phyloP scores from a whole-genome alignment of 2,329 filamentous ascomycete genomes.

The Thermothelomyces thermophilus region DNA sequence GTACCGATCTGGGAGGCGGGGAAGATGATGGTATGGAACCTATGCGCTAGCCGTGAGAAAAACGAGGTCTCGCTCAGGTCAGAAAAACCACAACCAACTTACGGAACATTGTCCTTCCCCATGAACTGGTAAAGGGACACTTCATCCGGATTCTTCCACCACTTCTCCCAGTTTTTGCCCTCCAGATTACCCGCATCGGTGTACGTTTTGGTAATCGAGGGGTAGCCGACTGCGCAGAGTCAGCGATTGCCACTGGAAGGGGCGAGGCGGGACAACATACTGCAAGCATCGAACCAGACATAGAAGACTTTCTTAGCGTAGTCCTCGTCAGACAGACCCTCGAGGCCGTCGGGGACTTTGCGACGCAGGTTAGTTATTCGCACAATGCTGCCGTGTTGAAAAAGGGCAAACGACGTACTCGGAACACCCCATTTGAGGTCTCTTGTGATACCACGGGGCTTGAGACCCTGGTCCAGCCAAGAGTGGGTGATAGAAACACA shows the following conservation, averaged over 20 bases:
- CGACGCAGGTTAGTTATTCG: background rate
- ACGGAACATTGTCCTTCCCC: conserved; percentile 74
- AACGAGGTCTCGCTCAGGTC: background rate
- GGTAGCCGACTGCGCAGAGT: conserved; percentile 58
- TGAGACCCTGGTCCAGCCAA: conserved; percentile 77
- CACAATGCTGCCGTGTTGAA: background rate
- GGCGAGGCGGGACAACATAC: conserved; percentile 9
- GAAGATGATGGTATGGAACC: conserved; percentile 86
- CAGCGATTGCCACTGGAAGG: background rate
- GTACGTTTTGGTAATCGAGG: conserved; percentile 90
- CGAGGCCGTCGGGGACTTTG: conserved; percentile 40
- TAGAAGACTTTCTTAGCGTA: conserved; percentile 71
- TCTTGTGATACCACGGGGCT: conserved; percentile 81
- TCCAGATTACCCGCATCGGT: conserved; percentile 48
- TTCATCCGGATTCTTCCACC: conserved; percentile 87
- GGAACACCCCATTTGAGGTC: conserved; percentile 84
- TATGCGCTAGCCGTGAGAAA: conserved; percentile 41
- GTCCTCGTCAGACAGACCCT: conserved; percentile 46
- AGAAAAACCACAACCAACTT: background rate
- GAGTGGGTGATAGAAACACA: conserved; percentile 69
- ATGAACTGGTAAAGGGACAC: conserved; percentile 92
- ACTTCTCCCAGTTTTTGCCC: conserved; percentile 74
- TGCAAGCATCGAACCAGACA: conserved; percentile 66
- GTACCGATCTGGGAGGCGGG: conserved; percentile 82
- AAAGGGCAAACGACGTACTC: conserved; percentile 12